These are phyloP conservation scores for Pythium coloratum DNA, from an alignment of 352 stramenopile genomes.

Conservation along the genomic window DNA sequence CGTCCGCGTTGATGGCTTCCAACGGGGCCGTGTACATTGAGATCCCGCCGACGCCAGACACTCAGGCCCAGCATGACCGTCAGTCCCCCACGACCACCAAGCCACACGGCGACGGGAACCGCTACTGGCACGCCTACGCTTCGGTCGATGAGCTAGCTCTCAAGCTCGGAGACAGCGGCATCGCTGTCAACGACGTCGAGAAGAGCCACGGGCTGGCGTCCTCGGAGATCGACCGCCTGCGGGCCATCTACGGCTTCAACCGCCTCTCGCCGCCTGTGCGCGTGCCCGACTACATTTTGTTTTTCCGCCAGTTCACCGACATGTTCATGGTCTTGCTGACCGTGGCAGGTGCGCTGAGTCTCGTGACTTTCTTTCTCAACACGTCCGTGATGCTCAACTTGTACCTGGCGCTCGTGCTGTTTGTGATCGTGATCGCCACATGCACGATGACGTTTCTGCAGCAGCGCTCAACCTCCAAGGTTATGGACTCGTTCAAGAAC, in stretches of 20 bases:
- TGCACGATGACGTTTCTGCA: conserved; percentile 45
- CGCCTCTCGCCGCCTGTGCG: conserved; percentile 36
- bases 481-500: conserved; percentile 56
- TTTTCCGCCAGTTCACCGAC: conserved; percentile 47
- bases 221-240: conserved; percentile 18
- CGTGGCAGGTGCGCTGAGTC: conserved; percentile 33
- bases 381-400: conserved; percentile 39
- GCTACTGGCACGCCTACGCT: conserved; percentile 45
- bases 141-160: conserved; percentile 29
- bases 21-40: conserved; percentile 1
- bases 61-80: neutral
- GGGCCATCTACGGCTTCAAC: conserved; percentile 33
- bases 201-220: conserved; percentile 32
- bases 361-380: conserved; percentile 44
- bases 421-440: conserved; percentile 40
- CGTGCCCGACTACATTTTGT: conserved; percentile 38
- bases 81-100: neutral
- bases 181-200: conserved; percentile 30
- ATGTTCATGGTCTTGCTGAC: conserved; percentile 48
- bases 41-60: neutral
- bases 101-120: conserved; percentile 6
- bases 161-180: conserved; percentile 27
- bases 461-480: conserved; percentile 34
- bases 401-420: conserved; percentile 43
- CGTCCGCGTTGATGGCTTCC: neutral